Percentiles rank a stretch among this genome's conserved stretches.
Evolutionary conservation across 108 stramenopile genomes (phyloP).

Genomic region (Chaetoceros muelleri): DNA sequence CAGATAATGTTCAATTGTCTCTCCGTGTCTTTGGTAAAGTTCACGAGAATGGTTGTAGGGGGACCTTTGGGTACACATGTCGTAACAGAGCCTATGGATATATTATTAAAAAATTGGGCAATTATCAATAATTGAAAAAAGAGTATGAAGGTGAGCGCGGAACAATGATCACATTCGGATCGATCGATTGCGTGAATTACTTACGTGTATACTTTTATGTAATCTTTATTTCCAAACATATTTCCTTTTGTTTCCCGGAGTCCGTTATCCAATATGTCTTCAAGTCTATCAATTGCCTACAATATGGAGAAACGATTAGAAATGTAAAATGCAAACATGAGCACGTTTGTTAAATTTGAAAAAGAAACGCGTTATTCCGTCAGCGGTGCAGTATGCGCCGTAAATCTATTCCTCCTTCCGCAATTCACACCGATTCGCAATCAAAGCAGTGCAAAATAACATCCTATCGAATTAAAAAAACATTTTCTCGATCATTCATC

Average conservation of each 20-base stretch:
- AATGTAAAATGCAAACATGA: conserved; percentile 6
- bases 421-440: neutral
- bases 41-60: conserved; percentile 99
- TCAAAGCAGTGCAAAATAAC: neutral
- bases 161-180: neutral
- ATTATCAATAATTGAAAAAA: neutral
- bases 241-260: conserved; percentile 47
- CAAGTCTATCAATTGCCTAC: conserved; percentile 83
- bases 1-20: conserved; percentile 91
- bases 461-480: neutral
- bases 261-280: conserved; percentile 82
- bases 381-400: neutral
- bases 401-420: neutral
- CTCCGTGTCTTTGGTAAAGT: conserved; percentile 93
- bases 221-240: conserved; percentile 89
- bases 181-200: conserved; percentile 13
- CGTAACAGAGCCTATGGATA: conserved; percentile 91
- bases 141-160: neutral
- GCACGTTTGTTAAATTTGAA: neutral
- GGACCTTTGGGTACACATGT: conserved; percentile 98
- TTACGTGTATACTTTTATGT: conserved; percentile 86
- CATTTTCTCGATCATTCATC: neutral
- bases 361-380: neutral
- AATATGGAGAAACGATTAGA: neutral
- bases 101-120: neutral